phyloP scores from a whole-genome alignment of 345 rosid genomes.

The Passiflora organensis region DNA sequence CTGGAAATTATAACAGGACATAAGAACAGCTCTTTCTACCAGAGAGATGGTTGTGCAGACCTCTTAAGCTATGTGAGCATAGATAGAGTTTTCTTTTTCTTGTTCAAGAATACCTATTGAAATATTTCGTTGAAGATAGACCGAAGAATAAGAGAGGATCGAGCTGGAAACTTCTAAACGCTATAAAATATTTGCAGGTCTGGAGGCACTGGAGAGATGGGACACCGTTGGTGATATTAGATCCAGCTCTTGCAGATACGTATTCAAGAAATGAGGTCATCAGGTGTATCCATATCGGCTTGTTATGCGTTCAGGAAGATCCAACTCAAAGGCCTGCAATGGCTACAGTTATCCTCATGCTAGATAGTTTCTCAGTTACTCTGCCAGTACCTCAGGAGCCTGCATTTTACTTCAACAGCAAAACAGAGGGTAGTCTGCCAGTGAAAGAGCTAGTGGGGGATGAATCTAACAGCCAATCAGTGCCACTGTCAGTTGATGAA shows the following conservation, averaged over 20 bases:
- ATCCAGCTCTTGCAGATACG: constrained; percentile 3
- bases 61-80: constrained; percentile 24
- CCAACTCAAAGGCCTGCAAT: neutral
- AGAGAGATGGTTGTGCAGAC: constrained; percentile 16
- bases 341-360: constrained; percentile 6
- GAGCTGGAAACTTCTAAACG: too few relatives aligned
- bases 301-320: constrained; percentile 7
- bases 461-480: too few relatives aligned
- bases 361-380: neutral
- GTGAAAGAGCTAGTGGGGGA: too few relatives aligned
- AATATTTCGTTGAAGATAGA: too few relatives aligned
- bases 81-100: neutral
- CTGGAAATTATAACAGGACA: constrained; percentile 47
- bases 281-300: constrained; percentile 21
- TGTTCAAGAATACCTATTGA: neutral
- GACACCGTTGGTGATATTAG: constrained; percentile 12
- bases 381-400: neutral
- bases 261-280: constrained; percentile 6
- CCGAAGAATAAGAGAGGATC: too few relatives aligned
- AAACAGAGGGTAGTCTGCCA: neutral
- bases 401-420: neutral
- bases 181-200: constrained; percentile 7
- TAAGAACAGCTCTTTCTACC: constrained; percentile 18
- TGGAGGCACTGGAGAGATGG: constrained; percentile 24
- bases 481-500: too few relatives aligned